Evolutionary conservation across 2,329 filamentous ascomycete genomes (phyloP).

Genomic region (Aspergillus felis): DNA sequence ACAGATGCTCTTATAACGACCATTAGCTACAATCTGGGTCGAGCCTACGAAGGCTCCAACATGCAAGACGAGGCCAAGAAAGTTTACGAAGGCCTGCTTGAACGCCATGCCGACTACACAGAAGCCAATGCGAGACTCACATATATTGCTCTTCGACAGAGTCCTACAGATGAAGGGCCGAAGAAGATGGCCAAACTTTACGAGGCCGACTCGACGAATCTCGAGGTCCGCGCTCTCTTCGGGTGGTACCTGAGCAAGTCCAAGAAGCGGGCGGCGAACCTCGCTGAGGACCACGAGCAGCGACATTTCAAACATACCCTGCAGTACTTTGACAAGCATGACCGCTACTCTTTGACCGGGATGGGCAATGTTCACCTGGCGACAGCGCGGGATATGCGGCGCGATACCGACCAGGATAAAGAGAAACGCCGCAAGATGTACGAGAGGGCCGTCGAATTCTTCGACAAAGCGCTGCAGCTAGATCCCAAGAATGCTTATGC

Average conservation of each 20-base stretch:
- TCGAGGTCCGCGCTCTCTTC: constrained; percentile 89
- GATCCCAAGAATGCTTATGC: constrained; percentile 95
- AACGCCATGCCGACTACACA: constrained; percentile 84
- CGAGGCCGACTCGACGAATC: constrained; percentile 74
- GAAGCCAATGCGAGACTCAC: constrained; percentile 85
- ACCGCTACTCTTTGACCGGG: constrained; percentile 90
- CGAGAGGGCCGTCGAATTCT: constrained; percentile 92
- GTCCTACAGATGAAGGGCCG: constrained; percentile 79
- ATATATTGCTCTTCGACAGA: constrained; percentile 79
- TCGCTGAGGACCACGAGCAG: constrained; percentile 86
- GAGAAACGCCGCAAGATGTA: constrained; percentile 86
- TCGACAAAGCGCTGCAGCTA: constrained; percentile 93
- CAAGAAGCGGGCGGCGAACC: constrained; percentile 74
- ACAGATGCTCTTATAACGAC: constrained; percentile 90
- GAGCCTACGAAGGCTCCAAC: constrained; percentile 84
- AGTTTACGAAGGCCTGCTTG: constrained; percentile 80
- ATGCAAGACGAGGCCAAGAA: constrained; percentile 78
- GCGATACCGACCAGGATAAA: constrained; percentile 83
- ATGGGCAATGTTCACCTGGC: constrained; percentile 95
- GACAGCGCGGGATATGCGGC: constrained; percentile 88
- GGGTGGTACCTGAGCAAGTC: constrained; percentile 93
- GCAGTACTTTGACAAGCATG: constrained; percentile 93
- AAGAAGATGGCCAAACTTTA: constrained; percentile 83
- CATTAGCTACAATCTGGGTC: constrained; percentile 92
- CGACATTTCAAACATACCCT: constrained; percentile 95